These are phyloP conservation scores for Cryphonectria nitschkei DNA, from an alignment of 2,329 filamentous ascomycete species.

Conservation along the genomic window DNA sequence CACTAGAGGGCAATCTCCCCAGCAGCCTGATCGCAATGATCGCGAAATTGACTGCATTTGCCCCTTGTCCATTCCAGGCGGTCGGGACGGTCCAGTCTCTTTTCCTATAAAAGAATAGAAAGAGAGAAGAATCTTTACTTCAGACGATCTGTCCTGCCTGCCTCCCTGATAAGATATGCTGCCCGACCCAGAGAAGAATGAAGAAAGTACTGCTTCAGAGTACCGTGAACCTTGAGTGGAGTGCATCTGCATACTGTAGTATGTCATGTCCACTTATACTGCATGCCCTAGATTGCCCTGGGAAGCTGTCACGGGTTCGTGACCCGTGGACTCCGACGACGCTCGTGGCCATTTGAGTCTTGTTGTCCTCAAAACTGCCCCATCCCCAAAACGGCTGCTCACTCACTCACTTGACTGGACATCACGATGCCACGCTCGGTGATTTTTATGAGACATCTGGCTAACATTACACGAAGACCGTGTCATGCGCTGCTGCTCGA, in stretches of 20 bases:
- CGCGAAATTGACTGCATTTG: conserved; percentile 12
- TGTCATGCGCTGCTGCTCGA: background rate
- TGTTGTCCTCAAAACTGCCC: background rate
- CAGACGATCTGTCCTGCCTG: no score
- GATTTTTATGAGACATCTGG: background rate
- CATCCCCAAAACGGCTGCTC: background rate
- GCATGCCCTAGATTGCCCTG: background rate
- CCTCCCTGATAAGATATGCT: no score
- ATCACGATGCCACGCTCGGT: background rate
- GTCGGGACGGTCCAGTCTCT: background rate
- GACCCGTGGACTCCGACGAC: background rate
- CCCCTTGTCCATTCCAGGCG: conserved; percentile 5
- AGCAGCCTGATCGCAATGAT: conserved; percentile 8
- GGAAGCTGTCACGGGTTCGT: background rate
- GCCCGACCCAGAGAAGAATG: no score
- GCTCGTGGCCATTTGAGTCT: background rate
- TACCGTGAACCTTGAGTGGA: background rate
- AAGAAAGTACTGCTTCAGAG: no score
- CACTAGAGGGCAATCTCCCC: conserved; percentile 14
- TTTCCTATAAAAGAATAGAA: background rate
- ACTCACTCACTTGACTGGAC: background rate
- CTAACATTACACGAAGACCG: background rate
- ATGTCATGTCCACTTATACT: background rate
- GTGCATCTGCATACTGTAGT: background rate
- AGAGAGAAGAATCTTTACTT: no score